Base-by-base conservation (phyloP, 2,329 filamentous ascomycete species). In the Fusarium sp. region DNA sequence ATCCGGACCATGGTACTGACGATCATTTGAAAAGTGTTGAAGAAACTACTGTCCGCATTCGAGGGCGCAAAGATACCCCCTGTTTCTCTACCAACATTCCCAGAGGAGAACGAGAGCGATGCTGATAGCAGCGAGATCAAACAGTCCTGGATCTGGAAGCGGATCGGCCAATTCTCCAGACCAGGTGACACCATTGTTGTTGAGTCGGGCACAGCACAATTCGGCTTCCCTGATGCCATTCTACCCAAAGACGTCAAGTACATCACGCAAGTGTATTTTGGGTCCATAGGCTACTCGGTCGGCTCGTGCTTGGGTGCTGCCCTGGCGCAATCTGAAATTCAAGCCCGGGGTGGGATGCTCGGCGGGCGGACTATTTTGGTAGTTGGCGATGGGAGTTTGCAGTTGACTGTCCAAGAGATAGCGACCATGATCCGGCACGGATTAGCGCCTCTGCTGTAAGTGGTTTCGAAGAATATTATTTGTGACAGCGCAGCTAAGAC, bases 51-150 rank as follows among this genome's bases (percentile, higher is more conserved):
- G 9, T 12, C 9, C 32, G 9, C 17, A 12, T 52, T 52, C 47
- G 14, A 14, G 11, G 27, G 11, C 27, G 15, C 3, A 2, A 1
- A 8, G 1, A 12, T 54, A 0, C 27, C 15, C 6, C 9, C 3
- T 20, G 27, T 54, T 20, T 3, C 17, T 6, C 15, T 27, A 4
- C 17, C 27, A 12, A 7, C 27, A 2, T 32, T 32, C 1, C 15
- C 17, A 8, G 15, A n/a, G 14, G 47, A 32, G 5, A 12, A 54
- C 4, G 6, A 27, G 4, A 12, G 2, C 2, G 47, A 32, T 11
- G 4, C 3, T 2, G 1, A 32, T 6, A 20, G 9, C 25, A n/a
- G 2, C 4, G 17, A 32, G 10, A 54, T 32, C 11, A 17, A 17
- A 9, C 47, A 17, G n/a, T 54, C 47, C 2, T 20, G 47, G 47